Base-by-base conservation (phyloP, 129 eudicot species). In the Chrysanthemum seticuspe region DNA sequence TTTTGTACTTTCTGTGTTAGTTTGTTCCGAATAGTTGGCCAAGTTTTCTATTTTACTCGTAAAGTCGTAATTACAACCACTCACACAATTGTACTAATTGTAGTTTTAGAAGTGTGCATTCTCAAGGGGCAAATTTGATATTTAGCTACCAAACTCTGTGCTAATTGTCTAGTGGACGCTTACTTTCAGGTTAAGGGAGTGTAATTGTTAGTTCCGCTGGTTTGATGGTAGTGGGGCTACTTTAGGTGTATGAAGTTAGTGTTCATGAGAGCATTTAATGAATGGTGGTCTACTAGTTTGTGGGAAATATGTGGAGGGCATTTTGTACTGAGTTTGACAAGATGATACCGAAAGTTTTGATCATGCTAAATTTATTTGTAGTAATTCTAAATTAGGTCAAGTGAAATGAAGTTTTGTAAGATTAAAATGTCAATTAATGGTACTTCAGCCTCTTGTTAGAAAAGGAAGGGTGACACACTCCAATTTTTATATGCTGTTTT, bases 191-290 rank as follows among this genome's bases (percentile, higher is more conserved):
- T 36, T 36, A 36, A 36, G 8, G 45, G 45, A 36, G 45, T 36
- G 45, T 0, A 36, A 36, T 36, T 36, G 45, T 36, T 36, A 36
- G 44, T 8, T 36, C 44, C 44, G 44, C 13, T 58, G 64, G 34
- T 21, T 55, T 54, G 50, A 70, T 70, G 64, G 34, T 27, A 31
- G 74, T 45, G 34, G 34, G 53, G 18, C 74, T 27, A 53, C 74
- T 53, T 31, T 18, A 70, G 55, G 34, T 51, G 7, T 55, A 53
- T 68, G 62, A 72, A 70, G 14, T 34, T 70, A 49, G n/a, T 55
- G 11, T 53, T 70, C 10, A 65, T 63, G 21, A 34, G 40, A 34
- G 68, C 5, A n/a, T 40, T 52, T 65, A 18, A 4, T 62, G 65
- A 53, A n/a, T 18, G 12, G 27, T 44, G 47, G 60, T 47, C 61